Evolutionary conservation across 2,329 filamentous ascomycete species (phyloP).

Genomic region (Aspergillus felis): DNA sequence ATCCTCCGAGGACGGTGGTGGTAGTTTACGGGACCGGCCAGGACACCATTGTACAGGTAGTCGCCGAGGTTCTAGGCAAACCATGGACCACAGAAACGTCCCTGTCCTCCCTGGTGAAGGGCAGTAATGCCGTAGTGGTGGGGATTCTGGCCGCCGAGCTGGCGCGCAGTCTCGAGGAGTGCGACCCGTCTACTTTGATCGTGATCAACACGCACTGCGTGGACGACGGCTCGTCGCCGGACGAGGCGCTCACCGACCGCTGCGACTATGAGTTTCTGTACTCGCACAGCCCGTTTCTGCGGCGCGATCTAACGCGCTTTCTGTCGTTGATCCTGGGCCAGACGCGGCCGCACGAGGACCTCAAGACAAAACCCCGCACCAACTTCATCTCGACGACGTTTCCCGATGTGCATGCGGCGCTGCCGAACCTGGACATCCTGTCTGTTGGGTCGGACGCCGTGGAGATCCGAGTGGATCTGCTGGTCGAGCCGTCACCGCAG

Average conservation of each 20-base stretch:
- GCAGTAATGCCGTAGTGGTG: constrained; percentile 61
- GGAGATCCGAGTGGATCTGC: constrained; percentile 76
- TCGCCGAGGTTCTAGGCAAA: constrained; percentile 76
- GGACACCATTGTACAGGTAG: constrained; percentile 68
- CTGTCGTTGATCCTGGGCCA: constrained; percentile 76
- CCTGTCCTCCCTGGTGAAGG: constrained; percentile 53
- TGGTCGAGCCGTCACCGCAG: constrained; percentile 66
- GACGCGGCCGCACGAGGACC: constrained; percentile 70
- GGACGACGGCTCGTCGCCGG: constrained; percentile 65
- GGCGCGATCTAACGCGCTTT: constrained; percentile 73
- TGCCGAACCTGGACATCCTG: constrained; percentile 81
- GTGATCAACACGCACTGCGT: constrained; percentile 75
- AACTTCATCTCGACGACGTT: constrained; percentile 88
- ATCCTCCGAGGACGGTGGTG: constrained; percentile 42
- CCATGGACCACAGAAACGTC: constrained; percentile 58
- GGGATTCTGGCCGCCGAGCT: constrained; percentile 60
- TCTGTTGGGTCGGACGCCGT: constrained; percentile 84
- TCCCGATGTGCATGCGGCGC: constrained; percentile 74
- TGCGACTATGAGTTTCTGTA: constrained; percentile 89
- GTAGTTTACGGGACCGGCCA: constrained; percentile 69
- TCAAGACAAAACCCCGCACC: constrained; percentile 67
- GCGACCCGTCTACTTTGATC: constrained; percentile 58
- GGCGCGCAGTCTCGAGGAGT: constrained; percentile 54
- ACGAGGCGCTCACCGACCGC: constrained; percentile 58
- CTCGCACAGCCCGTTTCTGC: constrained; percentile 66